Base-by-base conservation (phyloP, 2,329 filamentous ascomycete genomes). In the Beauveria australis region DNA sequence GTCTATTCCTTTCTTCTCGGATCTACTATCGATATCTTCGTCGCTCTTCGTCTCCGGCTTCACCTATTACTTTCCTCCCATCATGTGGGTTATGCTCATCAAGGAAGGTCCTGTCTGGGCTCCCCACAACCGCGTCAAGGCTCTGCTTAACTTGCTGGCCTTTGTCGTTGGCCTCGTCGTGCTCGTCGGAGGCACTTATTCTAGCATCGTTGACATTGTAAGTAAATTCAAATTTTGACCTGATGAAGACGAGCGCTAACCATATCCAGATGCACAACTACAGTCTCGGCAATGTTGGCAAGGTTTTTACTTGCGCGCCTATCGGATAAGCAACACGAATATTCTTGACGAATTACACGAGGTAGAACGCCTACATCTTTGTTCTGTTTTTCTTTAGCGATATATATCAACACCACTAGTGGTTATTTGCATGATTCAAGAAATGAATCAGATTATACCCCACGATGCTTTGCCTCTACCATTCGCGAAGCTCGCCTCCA, bases 1-100 rank as follows among this genome's bases (percentile, higher is more conserved):
- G 68, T 82, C 86, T 0, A 87, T 92, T 49, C 89, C 89, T 3
- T 85, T 87, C 70, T 92, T 92, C 75, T 83, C 82, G 63, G 79
- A 87, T 54, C 75, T 92, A 49, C 74, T 92, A n/a, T 76, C 78
- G 60, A 78, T 81, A 67, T 76, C 71, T 53, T 80, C 79, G 2
- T 74, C 78, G 2, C 75, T 81, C 33, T 81, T 81, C 69, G 73
- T 81, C 66, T 80, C 78, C 7, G 71, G 71, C 41, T 73, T 73
- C 56, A 75, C 75, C 33, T 77, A 78, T 63, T 75, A 76, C 63
- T 68, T 76, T 58, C 71, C 77, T 18, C 73, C 75, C 47, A 69
- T 78, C 56, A 73, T 78, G 66, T 77, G 74, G 71, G 75, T 77
- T 67, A 72, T 76, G 64, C 73, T 76, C 49, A 67, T 73, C 54